Evolutionary conservation across 2,329 filamentous ascomycete genomes (phyloP).

Genomic region (Colletotrichum viniferum): DNA sequence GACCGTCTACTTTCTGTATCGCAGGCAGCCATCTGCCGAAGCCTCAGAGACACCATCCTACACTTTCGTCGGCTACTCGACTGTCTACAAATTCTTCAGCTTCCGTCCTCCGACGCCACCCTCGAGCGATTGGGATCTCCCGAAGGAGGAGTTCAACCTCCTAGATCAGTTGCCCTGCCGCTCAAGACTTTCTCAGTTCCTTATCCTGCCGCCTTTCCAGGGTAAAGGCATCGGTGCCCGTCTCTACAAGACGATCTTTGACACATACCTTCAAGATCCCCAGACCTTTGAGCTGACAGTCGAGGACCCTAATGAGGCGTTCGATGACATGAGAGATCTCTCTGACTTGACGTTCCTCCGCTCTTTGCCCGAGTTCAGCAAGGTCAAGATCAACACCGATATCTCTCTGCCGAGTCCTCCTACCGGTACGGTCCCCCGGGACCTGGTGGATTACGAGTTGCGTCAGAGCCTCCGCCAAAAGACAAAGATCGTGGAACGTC

Average conservation of each 20-base stretch:
- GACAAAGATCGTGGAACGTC: slow-evolving; percentile 76
- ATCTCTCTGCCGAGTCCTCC: slow-evolving; percentile 54
- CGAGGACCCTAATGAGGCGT: slow-evolving; percentile 89
- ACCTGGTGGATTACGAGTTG: slow-evolving; percentile 62
- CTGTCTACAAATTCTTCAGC: slow-evolving; percentile 85
- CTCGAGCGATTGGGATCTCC: slow-evolving; percentile 49
- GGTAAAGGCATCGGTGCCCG: slow-evolving; percentile 77
- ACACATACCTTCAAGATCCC: slow-evolving; percentile 67
- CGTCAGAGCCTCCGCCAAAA: slow-evolving; percentile 62
- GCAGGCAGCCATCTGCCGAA: slow-evolving; percentile 56
- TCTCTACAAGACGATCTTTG: slow-evolving; percentile 82
- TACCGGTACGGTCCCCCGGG: slow-evolving; percentile 37
- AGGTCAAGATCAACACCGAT: slow-evolving; percentile 58
- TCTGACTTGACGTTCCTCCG: slow-evolving; percentile 73
- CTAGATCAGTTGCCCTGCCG: slow-evolving; percentile 73
- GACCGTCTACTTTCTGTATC: slow-evolving; percentile 89
- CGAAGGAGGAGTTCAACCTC: slow-evolving; percentile 47
- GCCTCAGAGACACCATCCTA: slow-evolving; percentile 63
- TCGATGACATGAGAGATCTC: slow-evolving; percentile 79
- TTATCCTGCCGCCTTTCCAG: slow-evolving; percentile 89
- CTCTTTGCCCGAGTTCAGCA: slow-evolving; percentile 59
- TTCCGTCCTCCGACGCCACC: slow-evolving; percentile 55
- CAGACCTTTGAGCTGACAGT: slow-evolving; percentile 85
- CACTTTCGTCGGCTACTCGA: slow-evolving; percentile 86
- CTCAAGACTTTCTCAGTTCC: slow-evolving; percentile 88